Conservation (phyloP, 2,329 filamentous ascomycete genomes). For the Pyricularia grisea region DNA sequence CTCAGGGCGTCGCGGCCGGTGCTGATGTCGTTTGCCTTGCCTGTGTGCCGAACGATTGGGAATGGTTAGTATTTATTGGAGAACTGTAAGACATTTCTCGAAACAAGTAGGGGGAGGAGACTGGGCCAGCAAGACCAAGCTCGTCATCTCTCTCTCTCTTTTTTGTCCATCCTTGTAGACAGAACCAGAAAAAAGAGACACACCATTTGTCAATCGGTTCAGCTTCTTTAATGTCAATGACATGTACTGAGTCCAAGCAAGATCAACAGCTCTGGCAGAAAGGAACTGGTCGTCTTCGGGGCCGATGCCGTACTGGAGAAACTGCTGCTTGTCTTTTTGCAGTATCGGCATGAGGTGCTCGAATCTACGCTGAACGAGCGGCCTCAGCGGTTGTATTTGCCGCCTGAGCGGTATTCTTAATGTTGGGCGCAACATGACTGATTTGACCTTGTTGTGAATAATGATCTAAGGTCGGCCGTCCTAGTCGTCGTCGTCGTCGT, state of each 20-base stretch:
- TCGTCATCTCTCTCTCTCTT: not conserved
- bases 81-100: not conserved
- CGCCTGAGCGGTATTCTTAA: constrained; percentile 5
- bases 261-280: constrained; percentile 57
- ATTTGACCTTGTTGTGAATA: not conserved
- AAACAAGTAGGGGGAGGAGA: not conserved
- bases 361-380: constrained; percentile 24
- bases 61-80: not conserved
- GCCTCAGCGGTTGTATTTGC: constrained; percentile 9
- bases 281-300: constrained; percentile 39
- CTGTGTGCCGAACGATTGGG: constrained; percentile 26
- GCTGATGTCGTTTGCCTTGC: constrained; percentile 47
- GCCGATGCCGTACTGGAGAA: constrained; percentile 41
- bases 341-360: constrained; percentile 19
- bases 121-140: not conserved
- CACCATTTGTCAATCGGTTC: constrained; percentile 66
- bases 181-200: constrained; percentile 15
- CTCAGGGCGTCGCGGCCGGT: constrained; percentile 36
- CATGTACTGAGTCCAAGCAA: constrained; percentile 82
- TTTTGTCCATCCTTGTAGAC: not conserved
- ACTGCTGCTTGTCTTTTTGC: constrained; percentile 10
- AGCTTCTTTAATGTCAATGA: constrained; percentile 62
- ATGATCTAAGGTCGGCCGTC: not conserved
- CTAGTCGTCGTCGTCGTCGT: not conserved
- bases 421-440: constrained; percentile 5